These are phyloP conservation scores for Cutaneotrichosporon sp. DNA, from an alignment of 1,284 basidiomycete species.

Conservation along the genomic window DNA sequence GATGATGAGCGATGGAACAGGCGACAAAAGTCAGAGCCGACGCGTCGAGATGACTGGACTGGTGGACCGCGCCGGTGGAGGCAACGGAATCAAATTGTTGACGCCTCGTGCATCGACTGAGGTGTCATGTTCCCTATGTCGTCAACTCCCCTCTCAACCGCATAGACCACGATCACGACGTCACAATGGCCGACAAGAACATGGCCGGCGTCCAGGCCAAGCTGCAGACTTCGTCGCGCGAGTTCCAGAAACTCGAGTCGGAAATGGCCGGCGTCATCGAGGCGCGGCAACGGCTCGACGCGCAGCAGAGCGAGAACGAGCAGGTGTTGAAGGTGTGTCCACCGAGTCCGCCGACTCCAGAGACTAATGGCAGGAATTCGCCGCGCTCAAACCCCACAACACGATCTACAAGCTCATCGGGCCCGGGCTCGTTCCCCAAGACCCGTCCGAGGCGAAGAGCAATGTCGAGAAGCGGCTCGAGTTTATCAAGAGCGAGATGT, in stretches of 20 bases:
- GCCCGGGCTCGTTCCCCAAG: slow-evolving; percentile 85
- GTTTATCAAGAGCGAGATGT: slow-evolving; percentile 90
- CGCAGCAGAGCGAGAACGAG: slow-evolving; percentile 88
- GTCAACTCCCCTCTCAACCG: not conserved
- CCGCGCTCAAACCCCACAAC: slow-evolving; percentile 67
- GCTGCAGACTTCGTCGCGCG: slow-evolving; percentile 62
- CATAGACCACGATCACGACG: not conserved
- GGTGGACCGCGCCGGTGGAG: slow-evolving; percentile 3
- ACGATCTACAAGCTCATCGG: slow-evolving; percentile 89
- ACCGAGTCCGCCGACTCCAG: not conserved
- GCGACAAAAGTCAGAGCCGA: not conserved
- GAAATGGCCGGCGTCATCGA: slow-evolving; percentile 70
- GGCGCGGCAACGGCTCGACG: slow-evolving; percentile 73
- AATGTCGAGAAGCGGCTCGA: slow-evolving; percentile 90
- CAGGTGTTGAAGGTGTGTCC: slow-evolving; percentile 73
- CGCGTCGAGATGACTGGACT: not conserved
- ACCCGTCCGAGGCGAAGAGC: slow-evolving; percentile 75
- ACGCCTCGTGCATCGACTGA: not conserved
- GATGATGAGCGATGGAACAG: slow-evolving; percentile 10
- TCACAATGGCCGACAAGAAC: slow-evolving; percentile 32
- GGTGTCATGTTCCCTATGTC: not conserved
- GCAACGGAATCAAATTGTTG: slow-evolving; percentile 8
- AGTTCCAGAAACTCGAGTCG: slow-evolving; percentile 72
- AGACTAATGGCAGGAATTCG: slow-evolving; percentile 66
- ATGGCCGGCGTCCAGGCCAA: slow-evolving; percentile 37